A percentile compares a stretch with the other conserved stretches of the same genome.
Conservation (phyloP, 192 early-diverging fungal species). For the Dispira parvispora region DNA sequence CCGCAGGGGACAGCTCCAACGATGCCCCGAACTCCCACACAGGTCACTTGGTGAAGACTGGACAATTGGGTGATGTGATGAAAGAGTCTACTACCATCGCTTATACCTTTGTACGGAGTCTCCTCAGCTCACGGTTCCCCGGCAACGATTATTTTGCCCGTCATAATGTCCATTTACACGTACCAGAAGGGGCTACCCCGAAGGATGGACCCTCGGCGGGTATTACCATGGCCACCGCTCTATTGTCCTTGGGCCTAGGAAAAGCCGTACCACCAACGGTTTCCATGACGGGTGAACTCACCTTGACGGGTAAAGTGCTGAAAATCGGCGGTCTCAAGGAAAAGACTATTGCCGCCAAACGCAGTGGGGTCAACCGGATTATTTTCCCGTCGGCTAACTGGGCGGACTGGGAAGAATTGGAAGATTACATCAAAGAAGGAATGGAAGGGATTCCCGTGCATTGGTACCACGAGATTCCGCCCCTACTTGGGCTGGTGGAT, state of each 20-base stretch:
- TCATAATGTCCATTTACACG: slow-evolving; percentile 83
- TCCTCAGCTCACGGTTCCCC: slow-evolving; percentile 56
- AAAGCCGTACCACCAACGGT: slow-evolving; percentile 57
- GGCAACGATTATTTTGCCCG: slow-evolving; percentile 84
- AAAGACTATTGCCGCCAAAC: slow-evolving; percentile 94
- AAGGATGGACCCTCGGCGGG: slow-evolving; percentile 98
- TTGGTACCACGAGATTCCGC: slow-evolving; percentile 58
- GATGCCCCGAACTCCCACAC: neutral
- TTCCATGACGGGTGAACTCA: slow-evolving; percentile 98
- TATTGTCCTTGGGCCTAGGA: slow-evolving; percentile 81
- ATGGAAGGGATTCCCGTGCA: slow-evolving; percentile 66
- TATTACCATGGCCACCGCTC: slow-evolving; percentile 86
- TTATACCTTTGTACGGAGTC: slow-evolving; percentile 87
- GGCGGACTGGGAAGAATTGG: slow-evolving; percentile 92
- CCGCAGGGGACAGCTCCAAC: slow-evolving; percentile 28
- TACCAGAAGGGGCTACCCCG: slow-evolving; percentile 92
- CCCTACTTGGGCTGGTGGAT: slow-evolving; percentile 21
- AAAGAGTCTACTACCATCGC: slow-evolving; percentile 92
- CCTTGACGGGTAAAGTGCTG: slow-evolving; percentile 89
- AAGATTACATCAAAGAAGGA: slow-evolving; percentile 81
- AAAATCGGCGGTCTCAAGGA: slow-evolving; percentile 97
- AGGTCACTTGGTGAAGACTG: slow-evolving; percentile 66
- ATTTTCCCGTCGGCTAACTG: slow-evolving; percentile 81
- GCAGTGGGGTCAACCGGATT: slow-evolving; percentile 73
- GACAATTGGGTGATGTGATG: slow-evolving; percentile 98